phyloP scores from a whole-genome alignment of 2,329 filamentous ascomycete genomes.

The Cladosporium sp. region DNA sequence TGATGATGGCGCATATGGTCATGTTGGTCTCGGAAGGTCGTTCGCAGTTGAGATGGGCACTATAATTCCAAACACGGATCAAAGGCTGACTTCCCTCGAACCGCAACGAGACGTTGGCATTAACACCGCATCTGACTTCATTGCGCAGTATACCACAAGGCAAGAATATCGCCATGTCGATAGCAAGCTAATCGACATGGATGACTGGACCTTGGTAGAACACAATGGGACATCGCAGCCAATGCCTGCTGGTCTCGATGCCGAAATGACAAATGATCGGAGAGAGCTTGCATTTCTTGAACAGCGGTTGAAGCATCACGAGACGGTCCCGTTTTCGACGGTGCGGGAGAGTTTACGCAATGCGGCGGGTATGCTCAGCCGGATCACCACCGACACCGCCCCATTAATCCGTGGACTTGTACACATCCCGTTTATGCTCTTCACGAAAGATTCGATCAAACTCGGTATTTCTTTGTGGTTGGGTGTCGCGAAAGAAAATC shows the following conservation, averaged over 20 bases:
- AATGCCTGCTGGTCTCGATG: not conserved
- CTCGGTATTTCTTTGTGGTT: conserved; percentile 94
- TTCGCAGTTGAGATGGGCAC: conserved; percentile 92
- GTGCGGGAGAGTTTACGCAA: conserved; percentile 75
- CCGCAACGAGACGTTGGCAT: conserved; percentile 65
- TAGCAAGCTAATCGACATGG: conserved; percentile 33
- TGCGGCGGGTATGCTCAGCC: conserved; percentile 80
- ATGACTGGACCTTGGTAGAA: conserved; percentile 28
- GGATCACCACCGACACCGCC: conserved; percentile 66
- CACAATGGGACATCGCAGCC: conserved; percentile 19
- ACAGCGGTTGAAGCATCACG: conserved; percentile 61
- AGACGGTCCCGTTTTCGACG: conserved; percentile 64
- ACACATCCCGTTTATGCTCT: conserved; percentile 83
- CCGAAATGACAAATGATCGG: conserved; percentile 32
- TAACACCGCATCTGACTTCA: conserved; percentile 91
- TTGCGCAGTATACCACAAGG: conserved; percentile 93
- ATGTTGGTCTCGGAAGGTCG: conserved; percentile 85
- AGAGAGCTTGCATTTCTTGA: conserved; percentile 66
- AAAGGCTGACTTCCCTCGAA: conserved; percentile 76
- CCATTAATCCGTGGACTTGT: conserved; percentile 77
- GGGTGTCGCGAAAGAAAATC: conserved; percentile 94
- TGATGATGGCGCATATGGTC: conserved; percentile 83
- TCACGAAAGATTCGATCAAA: conserved; percentile 92
- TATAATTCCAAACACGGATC: conserved; percentile 76
- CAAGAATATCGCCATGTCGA: conserved; percentile 93